These are phyloP conservation scores for Russula brevipes DNA, from an alignment of 768 basidiomycete genomes.

Conservation along the genomic window DNA sequence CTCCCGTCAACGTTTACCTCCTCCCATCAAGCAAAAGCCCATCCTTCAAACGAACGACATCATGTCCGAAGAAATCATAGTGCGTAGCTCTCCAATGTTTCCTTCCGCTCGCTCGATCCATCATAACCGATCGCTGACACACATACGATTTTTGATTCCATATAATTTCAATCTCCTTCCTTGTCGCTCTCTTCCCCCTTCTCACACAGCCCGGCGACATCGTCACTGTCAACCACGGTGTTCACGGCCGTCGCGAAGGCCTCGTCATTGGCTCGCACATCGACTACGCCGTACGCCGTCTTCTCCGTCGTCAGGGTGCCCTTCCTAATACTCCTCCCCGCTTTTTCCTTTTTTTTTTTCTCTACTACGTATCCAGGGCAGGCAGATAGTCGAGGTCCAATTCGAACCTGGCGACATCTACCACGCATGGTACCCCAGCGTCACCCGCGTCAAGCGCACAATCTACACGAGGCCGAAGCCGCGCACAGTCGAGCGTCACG, in stretches of 20 bases:
- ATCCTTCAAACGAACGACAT: background rate
- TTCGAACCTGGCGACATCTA: conserved; percentile 65
- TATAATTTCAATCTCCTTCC: too few species aligned
- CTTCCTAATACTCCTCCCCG: background rate
- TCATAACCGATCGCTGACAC: background rate
- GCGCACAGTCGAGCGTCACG: conserved; percentile 64
- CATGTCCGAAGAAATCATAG: conserved; percentile 14
- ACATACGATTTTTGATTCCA: too few species aligned
- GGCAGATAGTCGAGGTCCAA: conserved; percentile 78
- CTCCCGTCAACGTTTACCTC: background rate
- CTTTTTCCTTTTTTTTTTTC: background rate
- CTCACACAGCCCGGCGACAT: conserved; percentile 66
- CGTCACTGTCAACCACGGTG: conserved; percentile 66
- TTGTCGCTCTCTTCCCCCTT: too few species aligned
- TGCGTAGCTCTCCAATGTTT: background rate
- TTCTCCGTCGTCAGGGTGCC: background rate
- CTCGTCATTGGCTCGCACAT: conserved; percentile 72
- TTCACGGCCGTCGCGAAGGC: conserved; percentile 65
- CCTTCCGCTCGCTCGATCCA: too few species aligned
- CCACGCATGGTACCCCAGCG: conserved; percentile 72
- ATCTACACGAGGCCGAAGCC: conserved; percentile 46
- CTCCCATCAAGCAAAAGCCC: background rate
- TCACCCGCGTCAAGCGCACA: conserved; percentile 72
- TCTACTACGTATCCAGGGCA: conserved; percentile 46
- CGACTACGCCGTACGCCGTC: conserved; percentile 57